Evolutionary conservation across 225 moss, liverwort and hornwort species (phyloP), one percentile per base, ranked within the genome.

Genomic region (Antitrichia curtipendula): DNA sequence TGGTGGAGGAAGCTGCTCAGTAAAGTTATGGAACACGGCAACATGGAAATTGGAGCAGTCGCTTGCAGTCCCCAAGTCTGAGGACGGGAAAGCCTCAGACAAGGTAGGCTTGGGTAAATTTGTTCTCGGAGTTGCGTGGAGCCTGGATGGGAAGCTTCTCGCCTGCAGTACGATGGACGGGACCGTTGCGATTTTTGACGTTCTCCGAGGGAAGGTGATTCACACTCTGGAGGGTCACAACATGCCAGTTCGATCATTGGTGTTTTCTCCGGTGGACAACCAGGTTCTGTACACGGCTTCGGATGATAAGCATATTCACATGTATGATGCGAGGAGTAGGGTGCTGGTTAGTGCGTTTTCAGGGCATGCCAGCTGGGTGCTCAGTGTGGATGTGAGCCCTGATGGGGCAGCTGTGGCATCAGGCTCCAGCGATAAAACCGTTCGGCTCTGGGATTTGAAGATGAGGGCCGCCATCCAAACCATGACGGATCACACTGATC

Each of bases 121-220:
- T 75, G 97, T 97, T 7, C 88, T 97, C 45, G 97, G 95, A 59
- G 97, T 97, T 32, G 99, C 97, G 8, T 99, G 99, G 99, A 99
- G 96, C 88, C 34, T 94, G 83, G 99, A 99, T 70, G 96, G 99
- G 73, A 99, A 94, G 92, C 88, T 94, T 21, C 91, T 99, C 53
- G 97, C 97, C 16, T 99, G 99, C 94, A 99, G 99, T 84, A 99
- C 96, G 34, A 96, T 97, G 96, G 97, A 93, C 82, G 99, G 99
- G 73, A 94, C 94, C 12, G 92, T 99, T 20, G 97, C 95, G 19
- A 89, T 97, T 50, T 99, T 99, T 16, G 99, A 99, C 73, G 95
- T 93, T 9, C 90, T 84, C 27, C 83, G 92, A 50, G 94, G 95
- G 62, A 99, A 97, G 87, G 91, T 95, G 7, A 85, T 99, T 5